Conservation (phyloP, 371 early-diverging fungal genomes). For the Parasitella parasitica region DNA sequence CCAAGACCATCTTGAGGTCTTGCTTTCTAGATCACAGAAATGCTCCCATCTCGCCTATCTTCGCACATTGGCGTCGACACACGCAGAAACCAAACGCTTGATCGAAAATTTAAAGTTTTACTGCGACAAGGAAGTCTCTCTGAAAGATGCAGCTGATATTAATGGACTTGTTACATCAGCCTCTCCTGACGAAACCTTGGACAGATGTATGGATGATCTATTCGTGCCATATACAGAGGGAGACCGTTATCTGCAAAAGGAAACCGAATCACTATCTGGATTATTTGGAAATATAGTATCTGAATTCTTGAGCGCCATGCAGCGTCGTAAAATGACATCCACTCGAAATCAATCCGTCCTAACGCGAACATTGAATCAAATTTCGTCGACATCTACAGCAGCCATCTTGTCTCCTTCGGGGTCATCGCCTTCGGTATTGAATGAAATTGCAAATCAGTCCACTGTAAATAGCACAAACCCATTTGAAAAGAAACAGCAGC, state of each 20-base stretch:
- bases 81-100: constrained; percentile 73
- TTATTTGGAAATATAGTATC: constrained; percentile 60
- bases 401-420: constrained; percentile 20
- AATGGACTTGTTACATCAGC: constrained; percentile 42
- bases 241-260: constrained; percentile 80
- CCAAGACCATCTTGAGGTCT: constrained; percentile 82
- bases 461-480: constrained; percentile 9
- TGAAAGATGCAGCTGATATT: constrained; percentile 22
- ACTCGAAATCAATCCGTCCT: constrained; percentile 64
- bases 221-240: constrained; percentile 94
- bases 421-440: constrained; percentile 12
- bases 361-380: constrained; percentile 71
- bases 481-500: constrained; percentile 5
- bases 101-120: constrained; percentile 71
- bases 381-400: constrained; percentile 54
- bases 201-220: constrained; percentile 91
- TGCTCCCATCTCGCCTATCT: constrained; percentile 79
- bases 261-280: constrained; percentile 64
- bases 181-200: constrained; percentile 64
- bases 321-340: constrained; percentile 59
- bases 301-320: constrained; percentile 45
- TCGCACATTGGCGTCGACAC: constrained; percentile 73
- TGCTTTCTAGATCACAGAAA: constrained; percentile 69
- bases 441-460: not conserved
- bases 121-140: constrained; percentile 56